A percentile compares a stretch with the other conserved stretches of the same genome.
Evolutionary conservation across 805 yeast genomes (phyloP).

Genomic region (Metschnikowia koreensis): DNA sequence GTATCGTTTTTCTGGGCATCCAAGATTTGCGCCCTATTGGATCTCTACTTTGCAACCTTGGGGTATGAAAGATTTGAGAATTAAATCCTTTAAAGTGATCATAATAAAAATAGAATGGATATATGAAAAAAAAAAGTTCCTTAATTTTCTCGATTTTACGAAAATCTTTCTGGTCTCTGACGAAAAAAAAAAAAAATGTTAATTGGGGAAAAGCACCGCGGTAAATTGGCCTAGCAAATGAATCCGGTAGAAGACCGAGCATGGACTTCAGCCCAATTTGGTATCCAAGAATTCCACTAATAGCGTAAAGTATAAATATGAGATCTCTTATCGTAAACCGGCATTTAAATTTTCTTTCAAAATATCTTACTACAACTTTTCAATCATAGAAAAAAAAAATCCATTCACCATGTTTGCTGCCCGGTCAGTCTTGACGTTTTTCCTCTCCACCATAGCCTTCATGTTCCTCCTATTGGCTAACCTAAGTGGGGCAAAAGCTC

Average conservation of each 20-base stretch:
- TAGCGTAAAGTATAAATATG: neutral
- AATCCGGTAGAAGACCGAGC: constrained; percentile 3
- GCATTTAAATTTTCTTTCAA: no score
- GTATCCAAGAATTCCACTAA: neutral
- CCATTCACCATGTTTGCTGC: constrained; percentile 5
- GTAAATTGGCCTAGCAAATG: neutral
- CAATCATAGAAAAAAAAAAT: neutral
- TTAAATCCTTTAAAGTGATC: no score
- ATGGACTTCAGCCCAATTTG: neutral
- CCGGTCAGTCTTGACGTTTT: constrained; percentile 13
- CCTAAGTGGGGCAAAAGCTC: constrained; percentile 14
- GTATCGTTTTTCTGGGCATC: constrained; percentile 6
- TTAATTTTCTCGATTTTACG: no score
- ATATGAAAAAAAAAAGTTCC: no score
- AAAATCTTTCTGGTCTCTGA: neutral
- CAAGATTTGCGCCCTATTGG: neutral
- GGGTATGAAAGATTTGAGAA: no score
- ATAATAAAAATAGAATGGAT: no score
- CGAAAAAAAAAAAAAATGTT: neutral
- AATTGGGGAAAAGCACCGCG: neutral
- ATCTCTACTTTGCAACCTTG: neutral
- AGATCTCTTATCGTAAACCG: neutral
- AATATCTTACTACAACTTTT: no score
- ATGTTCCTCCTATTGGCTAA: constrained; percentile 15
- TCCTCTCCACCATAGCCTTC: constrained; percentile 14